These are phyloP conservation scores for Colletotrichum sp. DNA, from an alignment of 2,329 filamentous ascomycete genomes.

Conservation along the genomic window DNA sequence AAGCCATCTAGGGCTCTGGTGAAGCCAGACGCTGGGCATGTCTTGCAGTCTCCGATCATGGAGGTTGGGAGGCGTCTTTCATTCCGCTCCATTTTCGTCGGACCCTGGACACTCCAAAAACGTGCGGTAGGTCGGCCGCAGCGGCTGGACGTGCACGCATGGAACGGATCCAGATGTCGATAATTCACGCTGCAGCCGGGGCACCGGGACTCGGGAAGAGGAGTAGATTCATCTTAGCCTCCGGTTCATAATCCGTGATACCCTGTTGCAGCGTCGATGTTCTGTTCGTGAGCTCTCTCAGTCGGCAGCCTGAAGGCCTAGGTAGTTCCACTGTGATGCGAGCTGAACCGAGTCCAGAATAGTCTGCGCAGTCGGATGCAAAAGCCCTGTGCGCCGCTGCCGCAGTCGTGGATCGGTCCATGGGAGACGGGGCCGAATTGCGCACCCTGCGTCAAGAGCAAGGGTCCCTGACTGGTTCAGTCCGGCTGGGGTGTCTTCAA, in stretches of 20 bases:
- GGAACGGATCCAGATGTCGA: neutral
- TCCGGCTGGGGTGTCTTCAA: neutral
- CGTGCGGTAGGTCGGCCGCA: neutral
- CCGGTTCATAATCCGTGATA: neutral
- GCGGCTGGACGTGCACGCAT: neutral
- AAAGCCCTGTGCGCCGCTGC: neutral
- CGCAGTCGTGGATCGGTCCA: constrained; percentile 7
- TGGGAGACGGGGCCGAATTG: neutral
- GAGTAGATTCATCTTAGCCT: neutral
- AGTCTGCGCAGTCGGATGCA: constrained; percentile 17
- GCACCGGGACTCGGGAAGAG: neutral
- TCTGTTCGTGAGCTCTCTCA: neutral
- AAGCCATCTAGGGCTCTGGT: neutral
- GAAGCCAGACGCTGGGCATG: neutral
- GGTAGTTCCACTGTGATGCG: constrained; percentile 8
- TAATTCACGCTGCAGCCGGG: neutral
- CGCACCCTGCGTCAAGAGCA: neutral
- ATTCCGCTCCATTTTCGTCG: constrained; percentile 20
- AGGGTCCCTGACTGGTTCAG: neutral
- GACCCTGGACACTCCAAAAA: neutral
- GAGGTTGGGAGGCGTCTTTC: constrained; percentile 8
- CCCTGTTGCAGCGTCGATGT: neutral
- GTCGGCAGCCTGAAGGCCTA: neutral
- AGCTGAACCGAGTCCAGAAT: constrained; percentile 7
- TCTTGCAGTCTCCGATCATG: constrained; percentile 17